These are phyloP conservation scores for Gynandropsis gynandra DNA, from an alignment of 345 rosid species.

Conservation along the genomic window DNA sequence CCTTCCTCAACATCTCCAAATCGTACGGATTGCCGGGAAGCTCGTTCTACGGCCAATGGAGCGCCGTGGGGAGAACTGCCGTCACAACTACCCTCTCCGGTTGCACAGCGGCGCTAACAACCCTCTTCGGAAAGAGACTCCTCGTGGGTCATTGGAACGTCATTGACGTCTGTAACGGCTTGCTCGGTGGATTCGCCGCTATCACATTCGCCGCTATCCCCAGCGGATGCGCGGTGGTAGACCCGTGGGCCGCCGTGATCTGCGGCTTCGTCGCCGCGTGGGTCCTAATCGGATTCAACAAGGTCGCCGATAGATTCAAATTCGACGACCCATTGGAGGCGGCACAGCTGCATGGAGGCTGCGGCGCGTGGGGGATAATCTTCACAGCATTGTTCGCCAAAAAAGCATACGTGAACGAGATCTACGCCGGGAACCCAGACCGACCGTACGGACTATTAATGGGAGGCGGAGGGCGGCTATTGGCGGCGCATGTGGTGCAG, in stretches of 20 bases:
- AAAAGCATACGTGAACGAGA: constrained; percentile 22
- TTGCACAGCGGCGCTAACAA: constrained; percentile 34
- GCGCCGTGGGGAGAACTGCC: constrained; percentile 39
- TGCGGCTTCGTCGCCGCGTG: constrained; percentile 41
- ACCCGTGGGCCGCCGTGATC: constrained; percentile 36
- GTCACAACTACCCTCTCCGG: constrained; percentile 42
- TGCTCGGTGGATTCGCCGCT: constrained; percentile 42
- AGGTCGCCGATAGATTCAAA: constrained; percentile 23
- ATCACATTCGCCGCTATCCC: too few species aligned
- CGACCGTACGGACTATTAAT: constrained; percentile 33
- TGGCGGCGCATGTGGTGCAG: constrained; percentile 34
- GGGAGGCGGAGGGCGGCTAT: constrained; percentile 38
- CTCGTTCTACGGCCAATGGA: constrained; percentile 38
- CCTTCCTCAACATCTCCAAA: constrained; percentile 30
- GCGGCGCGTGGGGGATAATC: constrained; percentile 37
- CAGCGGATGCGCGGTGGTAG: constrained; percentile 35
- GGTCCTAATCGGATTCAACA: constrained; percentile 36
- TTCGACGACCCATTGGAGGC: constrained; percentile 44
- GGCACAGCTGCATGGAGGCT: constrained; percentile 42
- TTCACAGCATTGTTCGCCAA: constrained; percentile 36
- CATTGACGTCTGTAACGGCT: constrained; percentile 36
- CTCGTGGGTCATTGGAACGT: constrained; percentile 35
- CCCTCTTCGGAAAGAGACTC: constrained; percentile 31
- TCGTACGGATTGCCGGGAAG: constrained; percentile 17
- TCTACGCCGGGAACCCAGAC: constrained; percentile 27